A percentile compares a stretch with the other conserved stretches of the same genome.
These are phyloP conservation scores for Ceratocystis cacaofunesta DNA, from an alignment of 2,329 filamentous ascomycete genomes.

Conservation along the genomic window DNA sequence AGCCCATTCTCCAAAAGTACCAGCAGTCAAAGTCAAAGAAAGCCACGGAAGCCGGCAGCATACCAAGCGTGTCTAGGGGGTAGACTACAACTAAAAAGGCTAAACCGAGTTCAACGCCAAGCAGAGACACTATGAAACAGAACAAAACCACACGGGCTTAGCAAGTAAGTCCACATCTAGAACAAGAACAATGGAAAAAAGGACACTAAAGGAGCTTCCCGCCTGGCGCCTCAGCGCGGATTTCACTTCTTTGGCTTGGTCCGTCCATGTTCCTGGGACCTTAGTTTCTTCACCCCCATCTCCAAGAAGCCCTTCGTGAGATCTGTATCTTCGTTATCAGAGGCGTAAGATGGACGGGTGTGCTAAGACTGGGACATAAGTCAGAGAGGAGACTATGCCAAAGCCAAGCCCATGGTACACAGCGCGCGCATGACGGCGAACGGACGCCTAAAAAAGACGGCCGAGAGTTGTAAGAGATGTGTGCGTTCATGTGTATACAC, in stretches of 20 bases:
- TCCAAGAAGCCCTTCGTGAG: not conserved
- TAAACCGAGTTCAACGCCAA: not conserved
- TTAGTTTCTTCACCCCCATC: not conserved
- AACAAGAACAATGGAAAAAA: not conserved
- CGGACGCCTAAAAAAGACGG: not conserved
- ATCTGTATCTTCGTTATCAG: not conserved
- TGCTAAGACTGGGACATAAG: no score
- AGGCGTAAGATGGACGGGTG: no score
- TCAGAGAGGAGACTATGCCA: no score
- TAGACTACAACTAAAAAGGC: not conserved
- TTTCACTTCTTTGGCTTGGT: not conserved
- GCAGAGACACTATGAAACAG: not conserved
- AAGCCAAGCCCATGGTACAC: not conserved
- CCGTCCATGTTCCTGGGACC: not conserved
- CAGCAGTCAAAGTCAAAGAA: not conserved
- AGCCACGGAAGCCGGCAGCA: not conserved
- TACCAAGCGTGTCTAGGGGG: not conserved
- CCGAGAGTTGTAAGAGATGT: not conserved
- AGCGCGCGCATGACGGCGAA: not conserved
- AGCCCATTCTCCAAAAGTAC: not conserved
- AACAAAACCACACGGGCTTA: not conserved
- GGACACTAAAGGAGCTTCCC: not conserved
- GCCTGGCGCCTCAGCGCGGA: not conserved
- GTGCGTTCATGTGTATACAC: not conserved
- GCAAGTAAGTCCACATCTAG: not conserved